Base-by-base conservation (phyloP, 768 basidiomycete genomes). In the Strobilomyces confusus region DNA sequence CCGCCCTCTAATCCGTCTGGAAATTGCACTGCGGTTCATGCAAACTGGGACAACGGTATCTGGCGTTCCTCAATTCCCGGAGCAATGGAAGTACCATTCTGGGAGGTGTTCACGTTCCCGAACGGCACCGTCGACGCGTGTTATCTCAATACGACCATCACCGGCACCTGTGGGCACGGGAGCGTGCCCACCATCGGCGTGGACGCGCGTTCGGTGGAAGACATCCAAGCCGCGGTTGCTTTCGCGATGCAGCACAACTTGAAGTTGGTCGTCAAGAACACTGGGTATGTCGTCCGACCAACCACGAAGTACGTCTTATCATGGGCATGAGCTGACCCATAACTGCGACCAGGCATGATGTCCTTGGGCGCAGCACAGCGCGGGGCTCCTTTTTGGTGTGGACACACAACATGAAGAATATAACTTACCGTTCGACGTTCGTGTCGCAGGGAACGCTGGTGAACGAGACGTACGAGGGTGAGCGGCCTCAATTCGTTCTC, bases 41-140 rank as follows among this genome's bases (percentile, higher is more conserved):
- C n/a, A n/a, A n/a, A n/a, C n/a, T n/a, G n/a, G n/a, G n/a, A n/a
- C n/a, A n/a, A n/a, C n/a, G n/a, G 74, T 0, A 62, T 47, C 44
- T 79, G 77, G 76, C 73, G 76, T 0, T 57, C 77, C 0, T 63
- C 70, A 67, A n/a, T n/a, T n/a, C n/a, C n/a, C n/a, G n/a, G n/a
- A n/a, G n/a, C n/a, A n/a, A n/a, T n/a, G n/a, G n/a, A 79, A 52
- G 40, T 51, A 6, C 45, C 59, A 2, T 70, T 72, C 37, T 72
- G 56, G 32, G 73, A 69, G 58, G 70, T 59, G 33, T 76, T 63
- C 46, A 60, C 64, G 0, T 75, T 68, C 29, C 50, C 48, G 20
- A 80, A 78, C 57, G 78, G 74, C n/a, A 79, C 76, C 37, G 77
- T 79, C 40, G 73, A 73, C 1, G 46, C 57, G 2, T 62, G 56